Evolutionary conservation across 805 yeast genomes (phyloP).

Genomic region (Suhomyces pyralidae): DNA sequence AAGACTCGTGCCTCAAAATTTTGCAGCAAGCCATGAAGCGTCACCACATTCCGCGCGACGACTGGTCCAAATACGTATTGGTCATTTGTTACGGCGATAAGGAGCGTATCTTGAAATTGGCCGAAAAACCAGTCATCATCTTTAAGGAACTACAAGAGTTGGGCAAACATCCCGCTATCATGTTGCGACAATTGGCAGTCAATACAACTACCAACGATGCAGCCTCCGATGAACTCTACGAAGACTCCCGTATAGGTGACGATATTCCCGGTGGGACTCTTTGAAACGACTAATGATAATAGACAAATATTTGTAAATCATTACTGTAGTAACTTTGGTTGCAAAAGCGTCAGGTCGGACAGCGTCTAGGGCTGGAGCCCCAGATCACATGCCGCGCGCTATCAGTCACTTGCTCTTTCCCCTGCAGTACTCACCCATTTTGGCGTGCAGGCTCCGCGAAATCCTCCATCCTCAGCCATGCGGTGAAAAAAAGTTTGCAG

Average conservation of each 20-base stretch:
- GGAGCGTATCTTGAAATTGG: slow-evolving; percentile 76
- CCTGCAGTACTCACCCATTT: background rate
- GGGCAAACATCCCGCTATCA: slow-evolving; percentile 86
- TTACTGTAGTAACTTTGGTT: background rate
- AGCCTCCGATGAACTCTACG: slow-evolving; percentile 19
- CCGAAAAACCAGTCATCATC: slow-evolving; percentile 84
- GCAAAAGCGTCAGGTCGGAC: background rate
- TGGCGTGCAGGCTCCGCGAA: background rate
- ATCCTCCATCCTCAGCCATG: background rate
- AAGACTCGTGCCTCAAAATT: slow-evolving; percentile 87
- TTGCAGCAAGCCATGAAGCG: slow-evolving; percentile 85
- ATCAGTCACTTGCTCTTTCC: background rate
- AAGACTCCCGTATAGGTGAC: slow-evolving; percentile 39
- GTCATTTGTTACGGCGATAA: slow-evolving; percentile 89
- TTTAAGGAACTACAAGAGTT: slow-evolving; percentile 81
- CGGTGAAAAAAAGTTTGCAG: slow-evolving; percentile 4
- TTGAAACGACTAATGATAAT: slow-evolving; percentile 2
- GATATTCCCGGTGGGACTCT: slow-evolving; percentile 46
- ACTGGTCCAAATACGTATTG: slow-evolving; percentile 85
- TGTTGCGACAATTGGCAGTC: slow-evolving; percentile 80
- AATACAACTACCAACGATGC: slow-evolving; percentile 1
- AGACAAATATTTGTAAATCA: background rate
- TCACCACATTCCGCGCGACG: slow-evolving; percentile 72
- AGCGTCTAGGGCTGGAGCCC: background rate
- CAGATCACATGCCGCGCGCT: background rate